Evolutionary conservation across 257 asterid genomes (phyloP).

Genomic region (Penstemon eatonii): DNA sequence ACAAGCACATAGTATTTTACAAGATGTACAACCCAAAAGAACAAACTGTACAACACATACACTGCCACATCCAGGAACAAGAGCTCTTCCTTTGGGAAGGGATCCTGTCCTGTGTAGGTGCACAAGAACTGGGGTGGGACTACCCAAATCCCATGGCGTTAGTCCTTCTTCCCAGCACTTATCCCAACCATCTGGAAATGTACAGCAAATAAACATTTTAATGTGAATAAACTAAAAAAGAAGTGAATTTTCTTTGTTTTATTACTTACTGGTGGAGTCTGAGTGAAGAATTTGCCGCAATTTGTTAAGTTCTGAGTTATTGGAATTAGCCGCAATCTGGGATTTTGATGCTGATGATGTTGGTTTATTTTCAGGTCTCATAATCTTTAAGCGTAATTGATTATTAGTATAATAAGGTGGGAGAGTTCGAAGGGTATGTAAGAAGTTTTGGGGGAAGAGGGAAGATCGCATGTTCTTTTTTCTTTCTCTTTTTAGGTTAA

Average conservation of each 20-base stretch:
- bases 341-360: slow-evolving; percentile 13
- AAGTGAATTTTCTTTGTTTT: neutral
- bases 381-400: slow-evolving; percentile 21
- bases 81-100: slow-evolving; percentile 77
- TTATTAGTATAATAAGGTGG: slow-evolving; percentile 5
- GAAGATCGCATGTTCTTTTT: slow-evolving; percentile 26
- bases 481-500: too few species aligned
- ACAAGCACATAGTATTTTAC: neutral
- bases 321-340: neutral
- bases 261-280: slow-evolving; percentile 41
- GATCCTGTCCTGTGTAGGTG: slow-evolving; percentile 60
- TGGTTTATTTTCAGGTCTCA: slow-evolving; percentile 23
- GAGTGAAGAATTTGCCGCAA: slow-evolving; percentile 52
- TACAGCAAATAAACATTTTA: neutral
- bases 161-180: slow-evolving; percentile 71
- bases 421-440: slow-evolving; percentile 18
- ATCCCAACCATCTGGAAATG: slow-evolving; percentile 67
- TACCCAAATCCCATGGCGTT: slow-evolving; percentile 94
- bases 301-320: slow-evolving; percentile 30
- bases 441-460: slow-evolving; percentile 12
- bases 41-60: slow-evolving; percentile 42
- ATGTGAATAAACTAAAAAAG: neutral
- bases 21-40: neutral
- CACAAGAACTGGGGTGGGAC: slow-evolving; percentile 71
- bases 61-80: slow-evolving; percentile 89